Evolutionary conservation across 2,329 filamentous ascomycete species (phyloP), one percentile per base, ranked within the genome.

Genomic region (Myriosclerotinia duriaeana): DNA sequence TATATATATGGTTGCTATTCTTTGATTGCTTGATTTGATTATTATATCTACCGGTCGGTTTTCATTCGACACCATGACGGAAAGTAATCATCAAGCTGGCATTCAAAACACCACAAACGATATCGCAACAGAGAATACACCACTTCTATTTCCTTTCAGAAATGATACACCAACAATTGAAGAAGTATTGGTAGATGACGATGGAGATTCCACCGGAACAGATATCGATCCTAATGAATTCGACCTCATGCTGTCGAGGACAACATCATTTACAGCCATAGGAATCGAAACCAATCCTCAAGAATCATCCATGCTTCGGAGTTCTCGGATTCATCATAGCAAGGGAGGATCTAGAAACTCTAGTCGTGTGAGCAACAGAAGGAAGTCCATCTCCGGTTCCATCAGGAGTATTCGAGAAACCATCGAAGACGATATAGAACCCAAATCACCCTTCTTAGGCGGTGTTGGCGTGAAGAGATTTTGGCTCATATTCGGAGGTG

Each of bases 401-500:
- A 66, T 69, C 22, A 68, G 69, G 9, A 74, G 68, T 22, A 60
- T 53, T 26, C 54, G 66, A 12, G 64, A 64, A 14, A 44, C 65
- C 26, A 54, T 42, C 8, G 44, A 69, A 17, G 68, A 67, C 7
- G 69, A 68, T 22, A 9, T 9, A 20, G 66, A 67, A 60, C 2
- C 40, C 12, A 53, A 71, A 73, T 68, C 72, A 64, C 75, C 75
- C 0, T 77, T 71, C 53, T 79, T 81, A 69, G 79, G 79, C 69
- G 80, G 81, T 68, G 79, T 83, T 11, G 76, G 76, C 42, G 75
- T 78, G 9, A 80, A 82, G 40, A 68, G 67, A 34, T 90, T 91
- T 78, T 87, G 85, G 83, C 74, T 86, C 68, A 84, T 89, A 66
- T 90, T 89, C 74, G 71, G 78, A 7, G 83, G 84, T 61, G 80